phyloP scores from a whole-genome alignment of 140 eudicot species.

The Flaveria floridana region DNA sequence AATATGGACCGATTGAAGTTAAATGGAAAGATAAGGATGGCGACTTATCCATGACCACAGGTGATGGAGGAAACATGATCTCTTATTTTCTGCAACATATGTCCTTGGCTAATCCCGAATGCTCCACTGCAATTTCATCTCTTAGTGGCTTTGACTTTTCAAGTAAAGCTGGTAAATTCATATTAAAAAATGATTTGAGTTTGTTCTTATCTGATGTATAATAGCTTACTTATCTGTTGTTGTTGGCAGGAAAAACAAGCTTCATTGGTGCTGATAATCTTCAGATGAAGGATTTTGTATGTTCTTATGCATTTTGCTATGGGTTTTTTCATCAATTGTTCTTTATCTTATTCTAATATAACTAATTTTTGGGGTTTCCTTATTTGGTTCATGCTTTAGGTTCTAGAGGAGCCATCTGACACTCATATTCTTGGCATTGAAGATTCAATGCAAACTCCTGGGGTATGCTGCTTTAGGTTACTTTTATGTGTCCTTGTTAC shows the following conservation, averaged over 20 bases:
- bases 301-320: constrained; percentile 34
- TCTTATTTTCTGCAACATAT: constrained; percentile 59
- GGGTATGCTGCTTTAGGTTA: constrained; percentile 45
- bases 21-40: constrained; percentile 53
- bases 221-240: background rate
- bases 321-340: background rate
- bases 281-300: constrained; percentile 66
- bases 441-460: constrained; percentile 82
- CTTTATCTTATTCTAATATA: background rate
- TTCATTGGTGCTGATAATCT: constrained; percentile 57
- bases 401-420: constrained; percentile 60
- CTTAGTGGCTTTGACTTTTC: constrained; percentile 65
- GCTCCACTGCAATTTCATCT: constrained; percentile 57
- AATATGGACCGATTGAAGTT: constrained; percentile 52
- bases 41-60: constrained; percentile 41
- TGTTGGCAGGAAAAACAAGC: constrained; percentile 57
- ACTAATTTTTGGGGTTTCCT: background rate
- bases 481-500: background rate
- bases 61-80: constrained; percentile 52
- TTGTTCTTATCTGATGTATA: background rate
- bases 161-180: constrained; percentile 44
- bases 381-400: constrained; percentile 39
- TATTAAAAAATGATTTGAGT: background rate
- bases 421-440: constrained; percentile 56
- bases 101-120: constrained; percentile 68